Percentiles rank a stretch among this genome's conserved stretches.
Conservation (phyloP, 1,139 yeast genomes). For the Hanseniaspora gamundiae region DNA sequence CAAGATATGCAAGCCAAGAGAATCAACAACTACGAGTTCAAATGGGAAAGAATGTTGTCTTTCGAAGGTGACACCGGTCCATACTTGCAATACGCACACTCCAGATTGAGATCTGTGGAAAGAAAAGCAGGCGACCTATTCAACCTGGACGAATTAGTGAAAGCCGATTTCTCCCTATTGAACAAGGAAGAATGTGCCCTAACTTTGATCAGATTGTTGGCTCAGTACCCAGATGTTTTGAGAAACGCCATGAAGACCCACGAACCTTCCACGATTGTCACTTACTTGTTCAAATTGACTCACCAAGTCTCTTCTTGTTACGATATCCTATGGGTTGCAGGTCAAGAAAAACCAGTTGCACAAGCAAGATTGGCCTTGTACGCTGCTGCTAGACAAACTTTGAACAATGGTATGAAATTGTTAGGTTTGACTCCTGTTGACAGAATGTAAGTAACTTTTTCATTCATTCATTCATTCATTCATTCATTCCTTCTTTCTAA, state of each 20-base stretch:
- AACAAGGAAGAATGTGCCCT: constrained; percentile 59
- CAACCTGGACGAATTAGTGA: constrained; percentile 29
- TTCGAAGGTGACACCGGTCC: constrained; percentile 99
- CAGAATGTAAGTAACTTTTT: constrained; percentile 51
- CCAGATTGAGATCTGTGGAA: constrained; percentile 90
- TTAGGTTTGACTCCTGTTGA: constrained; percentile 95
- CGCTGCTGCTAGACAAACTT: constrained; percentile 79
- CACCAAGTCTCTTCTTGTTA: constrained; percentile 93
- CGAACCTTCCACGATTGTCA: constrained; percentile 92
- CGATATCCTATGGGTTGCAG: constrained; percentile 94
- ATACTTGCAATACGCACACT: constrained; percentile 95
- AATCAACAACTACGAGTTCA: constrained; percentile 88
- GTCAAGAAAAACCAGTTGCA: constrained; percentile 83
- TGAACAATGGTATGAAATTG: constrained; percentile 82
- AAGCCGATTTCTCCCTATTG: constrained; percentile 51
- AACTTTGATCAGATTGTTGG: constrained; percentile 62
- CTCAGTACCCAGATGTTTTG: constrained; percentile 87
- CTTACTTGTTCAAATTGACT: constrained; percentile 82
- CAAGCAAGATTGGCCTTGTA: constrained; percentile 88
- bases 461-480: no score
- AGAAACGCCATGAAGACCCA: constrained; percentile 72
- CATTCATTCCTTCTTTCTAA: no score
- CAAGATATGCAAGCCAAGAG: constrained; percentile 99
- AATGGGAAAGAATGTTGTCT: constrained; percentile 97
- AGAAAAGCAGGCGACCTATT: constrained; percentile 57